Evolutionary conservation across 495 filamentous ascomycete species (phyloP), one percentile per base, ranked within the genome.

Genomic region (Aspergillus panamensis): DNA sequence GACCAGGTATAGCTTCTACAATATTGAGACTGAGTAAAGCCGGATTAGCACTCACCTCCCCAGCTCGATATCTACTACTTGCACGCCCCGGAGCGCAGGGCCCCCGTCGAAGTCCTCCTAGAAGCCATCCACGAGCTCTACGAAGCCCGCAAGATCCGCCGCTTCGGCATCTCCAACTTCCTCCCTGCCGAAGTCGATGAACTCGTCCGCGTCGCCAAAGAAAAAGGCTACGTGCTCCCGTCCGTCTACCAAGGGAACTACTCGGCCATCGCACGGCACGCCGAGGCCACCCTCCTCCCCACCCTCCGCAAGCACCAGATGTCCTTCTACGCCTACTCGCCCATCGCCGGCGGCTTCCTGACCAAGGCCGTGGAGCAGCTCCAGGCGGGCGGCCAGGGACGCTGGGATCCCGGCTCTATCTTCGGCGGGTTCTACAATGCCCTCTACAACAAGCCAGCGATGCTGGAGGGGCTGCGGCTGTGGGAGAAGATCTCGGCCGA

Each of bases 221-320:
- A 64, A 29, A 67, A 76, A 8, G 68, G 66, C 6, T 79, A 67
- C 57, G 58, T 77, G 31, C 70, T 73, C 53, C 79, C 79, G 0
- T 70, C 62, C 10, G 70, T 78, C n/a, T 82, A 78, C 48, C 79
- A 84, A 59, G 77, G 79, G 1, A 68, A 78, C 14, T 82, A 82
- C 57, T 75, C 75, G 32, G 60, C 69, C 9, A 53, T 80, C 32
- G 65, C 63, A 3, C 68, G 81, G 25, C 55, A 59, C 17, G 65
- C 59, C 16, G 81, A 82, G 52, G 59, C 58, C 10, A 69, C 75
- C 32, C 60, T 82, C 3, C 68, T 82, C 47, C 75, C 77, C 3
- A 55, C 73, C 7, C 59, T 80, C 9, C 72, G 77, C 29, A 68
- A 73, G 49, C 69, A 80, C 47, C 65, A 62, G 4, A 80, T 82